Base-by-base conservation (phyloP, 2,329 filamentous ascomycete genomes). In the Metarhizium brunneum region DNA sequence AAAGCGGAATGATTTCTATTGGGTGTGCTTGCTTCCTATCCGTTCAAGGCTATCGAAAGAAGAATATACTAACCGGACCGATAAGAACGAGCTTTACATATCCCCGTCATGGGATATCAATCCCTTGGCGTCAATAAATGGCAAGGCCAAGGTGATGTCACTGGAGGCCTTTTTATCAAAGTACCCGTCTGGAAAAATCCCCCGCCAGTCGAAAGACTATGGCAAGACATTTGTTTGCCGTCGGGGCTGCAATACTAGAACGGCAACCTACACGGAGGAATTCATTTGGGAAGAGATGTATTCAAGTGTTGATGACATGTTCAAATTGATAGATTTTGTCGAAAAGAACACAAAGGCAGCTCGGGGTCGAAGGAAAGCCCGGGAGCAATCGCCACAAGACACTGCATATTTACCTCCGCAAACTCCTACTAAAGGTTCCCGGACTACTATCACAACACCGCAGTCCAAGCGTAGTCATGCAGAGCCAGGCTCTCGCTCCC, bases 221-320 rank as follows among this genome's bases (percentile, higher is more conserved):
- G 90, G 89, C 60, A 96, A 95, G 71, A 84, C 88, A 18, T 97
- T 97, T 65, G 73, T 97, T 51, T 97, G 94, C 66, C 85, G 92
- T 53, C 80, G 92, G 68, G 94, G 90, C 25, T 95, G 92, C 65
- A 95, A 95, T 66, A 88, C 89, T 13, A 79, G 91, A 57, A 95
- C 92, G 29, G 87, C 90, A 20, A 91, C 85, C 25, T 99, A 97
- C 68, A 96, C 92, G 0, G 84, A 94, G 14, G 91, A 96, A 63
- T 96, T 99, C 61, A 69, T 82, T 1, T 99, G 94, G 94, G 91
- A 96, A 66, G 84, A 96, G 47, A 72, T 95, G 2, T 95, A 90
- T 63, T 76, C 75, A 0, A 84, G 84, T n/a, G 76, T 76, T 36
- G 75, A 77, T 25, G 77, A 85, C n/a, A 77, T 96, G 35, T 79